Base-by-base conservation (phyloP, 345 rosid species). In the Luvunga scandens region DNA sequence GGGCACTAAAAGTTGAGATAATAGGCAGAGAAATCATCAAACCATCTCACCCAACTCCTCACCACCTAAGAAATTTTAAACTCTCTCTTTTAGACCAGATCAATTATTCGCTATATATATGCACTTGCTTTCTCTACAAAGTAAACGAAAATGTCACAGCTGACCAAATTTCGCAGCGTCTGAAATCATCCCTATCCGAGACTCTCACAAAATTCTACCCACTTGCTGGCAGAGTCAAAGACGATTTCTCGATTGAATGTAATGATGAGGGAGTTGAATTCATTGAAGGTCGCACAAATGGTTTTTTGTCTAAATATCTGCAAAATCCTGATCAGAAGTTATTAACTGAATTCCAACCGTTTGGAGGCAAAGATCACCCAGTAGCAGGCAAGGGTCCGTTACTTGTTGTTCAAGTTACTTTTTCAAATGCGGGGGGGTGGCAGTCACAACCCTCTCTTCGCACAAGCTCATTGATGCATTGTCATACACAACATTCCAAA, bases 201-300 rank as follows among this genome's bases (percentile, higher is more conserved):
- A 38, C 42, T 38, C 42, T 38, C 10, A 38, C 42, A 8, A 38
- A 38, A 38, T 38, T 38, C 42, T 38, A 38, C 42, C 42, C 42
- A 38, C 8, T 38, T 1, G 42, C 81, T 0, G 81, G 85, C 24
- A 79, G 68, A 34, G 31, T 80, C 65, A 83, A 24, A 65, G 72
- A 66, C 25, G 27, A 71, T 63, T 13, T 66, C 4, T 57, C 66
- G 0, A 39, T 81, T 10, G 39, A 77, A 8, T 81, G 78, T 12
- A 71, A 71, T 5, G 78, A 80, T 18, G 22, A 74, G 2, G 84
- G 84, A 8, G 86, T 53, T 31, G 25, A 25, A 12, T 81, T 63
- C 60, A 24, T 81, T 21, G 78, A 84, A 78, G 84, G 75, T 76
- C 80, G 33, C 25, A 59, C 81, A 36, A 19, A 60, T 13, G 66